Percentiles rank a stretch among this genome's conserved stretches.
phyloP scores from a whole-genome alignment of 2,329 filamentous ascomycete species.

The Grosmannia serpens region DNA sequence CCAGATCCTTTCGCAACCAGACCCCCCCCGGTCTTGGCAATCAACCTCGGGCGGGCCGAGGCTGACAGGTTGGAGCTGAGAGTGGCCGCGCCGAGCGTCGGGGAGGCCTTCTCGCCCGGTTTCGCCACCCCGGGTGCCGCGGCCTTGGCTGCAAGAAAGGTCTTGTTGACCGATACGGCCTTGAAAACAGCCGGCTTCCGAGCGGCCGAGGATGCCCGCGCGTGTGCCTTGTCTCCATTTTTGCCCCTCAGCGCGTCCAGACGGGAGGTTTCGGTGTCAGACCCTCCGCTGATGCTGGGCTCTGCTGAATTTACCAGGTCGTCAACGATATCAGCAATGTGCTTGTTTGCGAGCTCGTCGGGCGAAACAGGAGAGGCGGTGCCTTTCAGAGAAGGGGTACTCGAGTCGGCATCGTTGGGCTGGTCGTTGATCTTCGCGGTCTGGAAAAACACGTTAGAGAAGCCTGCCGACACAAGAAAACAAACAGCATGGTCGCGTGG shows the following conservation, averaged over 20 bases:
- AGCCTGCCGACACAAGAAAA: background rate
- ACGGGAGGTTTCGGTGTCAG: slow-evolving; percentile 63
- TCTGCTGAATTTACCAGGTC: slow-evolving; percentile 50
- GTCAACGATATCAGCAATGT: slow-evolving; percentile 44
- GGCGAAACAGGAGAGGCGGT: slow-evolving; percentile 20
- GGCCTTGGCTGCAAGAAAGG: slow-evolving; percentile 65
- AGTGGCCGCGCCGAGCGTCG: slow-evolving; percentile 29
- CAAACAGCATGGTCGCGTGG: background rate
- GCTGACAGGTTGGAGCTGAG: slow-evolving; percentile 34
- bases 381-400: slow-evolving; percentile 37
- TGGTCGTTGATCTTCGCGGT: slow-evolving; percentile 24
- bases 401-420: slow-evolving; percentile 34
- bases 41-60: slow-evolving; percentile 53
- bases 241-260: slow-evolving; percentile 41
- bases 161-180: slow-evolving; percentile 75
- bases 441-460: slow-evolving; percentile 13
- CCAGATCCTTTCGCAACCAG: slow-evolving; percentile 32
- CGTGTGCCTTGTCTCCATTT: slow-evolving; percentile 47
- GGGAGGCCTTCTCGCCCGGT: slow-evolving; percentile 35
- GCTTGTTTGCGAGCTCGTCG: slow-evolving; percentile 46
- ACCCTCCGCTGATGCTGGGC: slow-evolving; percentile 61
- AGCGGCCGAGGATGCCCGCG: slow-evolving; percentile 44
- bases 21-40: slow-evolving; percentile 56
- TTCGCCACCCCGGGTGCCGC: slow-evolving; percentile 33
- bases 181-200: slow-evolving; percentile 76